Evolutionary conservation across 2,329 filamentous ascomycete species (phyloP), one percentile per base, ranked within the genome.

Genomic region (Emmonsiellopsis sp.): DNA sequence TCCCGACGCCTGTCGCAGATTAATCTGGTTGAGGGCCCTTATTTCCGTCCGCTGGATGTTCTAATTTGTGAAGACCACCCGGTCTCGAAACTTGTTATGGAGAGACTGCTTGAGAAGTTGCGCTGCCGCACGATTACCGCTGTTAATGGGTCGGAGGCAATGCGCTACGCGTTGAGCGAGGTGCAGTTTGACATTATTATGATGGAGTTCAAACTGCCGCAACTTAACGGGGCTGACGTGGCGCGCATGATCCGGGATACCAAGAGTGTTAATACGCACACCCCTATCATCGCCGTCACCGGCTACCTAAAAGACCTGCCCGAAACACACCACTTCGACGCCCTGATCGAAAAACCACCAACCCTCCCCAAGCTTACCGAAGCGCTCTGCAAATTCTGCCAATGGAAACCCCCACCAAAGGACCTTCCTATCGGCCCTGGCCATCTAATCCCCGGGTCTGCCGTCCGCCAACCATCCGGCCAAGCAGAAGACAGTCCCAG

Each of bases 121-220:
- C 86, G 89, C 37, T 98, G 93, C 64, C 87, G 93, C 42, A 96
- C 92, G 7, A 93, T 98, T 63, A 90, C 88, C 2, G 92, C 93
- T 4, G 80, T 85, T 2, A 95, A 91, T 61, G 93, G 93, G 0
- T 85, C 88, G 0, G 93, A 98, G 65, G 93, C 92, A 9, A 86
- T 95, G 62, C 84, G 92, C 21, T 95, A 93, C 70, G 90, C 93
- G 32, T 88, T 95, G 77, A 92, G 92, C 64, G 92, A 97, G 66
- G 92, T 98, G 66, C 95, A 97, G 65, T 98, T 97, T 65, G 93
- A 98, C 70, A 89, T 96, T 62, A 96, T 98, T 67, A 93, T 98
- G 77, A 92, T 95, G 70, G 93, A 98, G 71, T 96, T 90, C 74
- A 94, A 92, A 67, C 76, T 98, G 45, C 92, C 93, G 8, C 89